Evolutionary conservation across 2,329 filamentous ascomycete species (phyloP).

Genomic region (Cercospora beticola): DNA sequence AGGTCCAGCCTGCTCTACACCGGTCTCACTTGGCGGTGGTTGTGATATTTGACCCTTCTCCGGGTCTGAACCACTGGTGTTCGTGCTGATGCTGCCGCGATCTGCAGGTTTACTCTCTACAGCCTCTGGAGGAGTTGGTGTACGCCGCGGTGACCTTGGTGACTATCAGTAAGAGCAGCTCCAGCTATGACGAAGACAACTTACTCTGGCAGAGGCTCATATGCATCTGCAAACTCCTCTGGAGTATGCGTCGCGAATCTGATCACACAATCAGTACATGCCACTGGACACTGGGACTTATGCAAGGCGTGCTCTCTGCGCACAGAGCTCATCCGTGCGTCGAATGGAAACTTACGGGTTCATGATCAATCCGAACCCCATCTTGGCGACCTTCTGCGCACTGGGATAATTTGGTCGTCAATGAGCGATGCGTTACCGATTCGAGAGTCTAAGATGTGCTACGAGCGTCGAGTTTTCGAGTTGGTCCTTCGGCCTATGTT

Average conservation of each 20-base stretch:
- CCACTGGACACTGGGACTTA: not conserved
- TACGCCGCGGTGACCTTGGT: not conserved
- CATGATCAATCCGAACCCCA: not conserved
- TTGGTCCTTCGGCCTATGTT: not conserved
- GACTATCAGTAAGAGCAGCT: not conserved
- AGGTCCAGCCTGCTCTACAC: conserved; percentile 23
- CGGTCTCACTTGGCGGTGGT: not conserved
- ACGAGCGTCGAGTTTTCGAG: not conserved
- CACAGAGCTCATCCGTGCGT: not conserved
- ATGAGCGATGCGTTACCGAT: not conserved
- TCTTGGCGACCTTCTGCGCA: not conserved
- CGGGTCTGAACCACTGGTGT: not conserved
- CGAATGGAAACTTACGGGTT: conserved; percentile 7
- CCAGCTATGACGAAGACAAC: not conserved
- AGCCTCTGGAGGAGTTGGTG: not conserved
- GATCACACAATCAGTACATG: not conserved
- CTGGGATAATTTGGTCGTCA: not conserved
- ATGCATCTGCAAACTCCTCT: conserved; percentile 52
- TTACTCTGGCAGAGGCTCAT: conserved; percentile 49
- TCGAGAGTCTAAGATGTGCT: not conserved
- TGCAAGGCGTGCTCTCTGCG: not conserved
- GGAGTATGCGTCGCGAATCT: conserved; percentile 52
- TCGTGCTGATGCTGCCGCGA: not conserved
- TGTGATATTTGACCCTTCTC: not conserved
- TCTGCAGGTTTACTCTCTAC: not conserved